Percentiles rank a stretch among this genome's conserved stretches.
Conservation (phyloP, 805 yeast species). For the Starmerella floris region DNA sequence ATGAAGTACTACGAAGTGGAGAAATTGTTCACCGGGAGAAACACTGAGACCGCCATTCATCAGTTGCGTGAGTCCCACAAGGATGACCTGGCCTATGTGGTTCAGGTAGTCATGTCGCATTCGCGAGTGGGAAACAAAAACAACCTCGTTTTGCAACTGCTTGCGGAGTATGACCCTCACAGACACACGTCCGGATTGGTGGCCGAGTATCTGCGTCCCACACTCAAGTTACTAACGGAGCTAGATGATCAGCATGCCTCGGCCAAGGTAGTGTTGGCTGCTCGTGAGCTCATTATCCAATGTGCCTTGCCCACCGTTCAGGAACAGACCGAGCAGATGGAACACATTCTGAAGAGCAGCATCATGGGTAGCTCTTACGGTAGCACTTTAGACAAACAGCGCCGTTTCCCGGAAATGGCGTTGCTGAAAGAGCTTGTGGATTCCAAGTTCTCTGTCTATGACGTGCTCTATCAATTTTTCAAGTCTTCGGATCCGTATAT, state of each 20-base stretch:
- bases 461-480: constrained; percentile 85
- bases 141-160: constrained; percentile 71
- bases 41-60: constrained; percentile 68
- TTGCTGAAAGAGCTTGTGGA: constrained; percentile 85
- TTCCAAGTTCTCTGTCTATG: constrained; percentile 90
- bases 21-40: constrained; percentile 44
- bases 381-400: constrained; percentile 26
- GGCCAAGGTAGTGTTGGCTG: constrained; percentile 87
- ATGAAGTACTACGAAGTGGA: constrained; percentile 68
- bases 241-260: constrained; percentile 71
- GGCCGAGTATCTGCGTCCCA: constrained; percentile 52
- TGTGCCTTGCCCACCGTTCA: constrained; percentile 92
- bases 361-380: constrained; percentile 86
- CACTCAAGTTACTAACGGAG: constrained; percentile 69
- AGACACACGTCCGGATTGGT: constrained; percentile 52
- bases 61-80: constrained; percentile 77
- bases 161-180: constrained; percentile 67
- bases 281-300: constrained; percentile 90
- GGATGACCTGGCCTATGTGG: constrained; percentile 59
- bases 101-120: constrained; percentile 67
- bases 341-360: constrained; percentile 83
- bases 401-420: constrained; percentile 68
- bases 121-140: constrained; percentile 88
- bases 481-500: constrained; percentile 73
- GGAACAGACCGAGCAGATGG: constrained; percentile 94